Conservation (phyloP, 805 yeast genomes). For the Kuraishia piskuri region DNA sequence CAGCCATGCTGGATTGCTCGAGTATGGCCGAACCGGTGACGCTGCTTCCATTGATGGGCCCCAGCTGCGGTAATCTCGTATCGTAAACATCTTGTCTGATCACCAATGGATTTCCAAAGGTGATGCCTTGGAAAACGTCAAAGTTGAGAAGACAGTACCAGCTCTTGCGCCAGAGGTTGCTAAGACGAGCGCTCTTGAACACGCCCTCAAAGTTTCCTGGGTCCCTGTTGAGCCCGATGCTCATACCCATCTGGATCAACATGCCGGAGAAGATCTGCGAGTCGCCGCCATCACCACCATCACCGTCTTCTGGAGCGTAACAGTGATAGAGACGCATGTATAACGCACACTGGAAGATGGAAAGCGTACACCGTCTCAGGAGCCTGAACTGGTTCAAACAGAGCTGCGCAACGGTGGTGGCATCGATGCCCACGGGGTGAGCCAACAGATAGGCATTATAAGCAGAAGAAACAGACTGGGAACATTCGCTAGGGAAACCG, state of each 20-base stretch:
- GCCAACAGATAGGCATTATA: constrained; percentile 25
- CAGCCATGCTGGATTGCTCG: too few species aligned
- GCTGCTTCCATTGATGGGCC: background rate
- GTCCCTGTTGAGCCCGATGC: constrained; percentile 62
- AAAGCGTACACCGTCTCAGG: constrained; percentile 36
- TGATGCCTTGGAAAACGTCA: constrained; percentile 37
- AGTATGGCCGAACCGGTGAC: too few species aligned
- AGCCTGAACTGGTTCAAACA: constrained; percentile 50
- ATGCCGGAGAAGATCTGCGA: constrained; percentile 47
- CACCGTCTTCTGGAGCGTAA: constrained; percentile 50
- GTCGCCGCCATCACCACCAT: constrained; percentile 49
- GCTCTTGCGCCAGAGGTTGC: constrained; percentile 46
- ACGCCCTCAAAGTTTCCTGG: constrained; percentile 37
- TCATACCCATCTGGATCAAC: constrained; percentile 56
- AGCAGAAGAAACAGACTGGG: background rate
- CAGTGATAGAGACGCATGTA: constrained; percentile 41
- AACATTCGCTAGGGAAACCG: background rate
- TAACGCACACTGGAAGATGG: constrained; percentile 46
- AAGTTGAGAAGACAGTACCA: constrained; percentile 43
- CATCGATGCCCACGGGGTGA: constrained; percentile 37
- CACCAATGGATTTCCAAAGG: constrained; percentile 38
- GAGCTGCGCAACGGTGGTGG: constrained; percentile 39
- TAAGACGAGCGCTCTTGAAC: constrained; percentile 15
- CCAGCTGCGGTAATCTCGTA: constrained; percentile 38
- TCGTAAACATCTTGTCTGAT: constrained; percentile 35